A percentile compares a stretch with the other conserved stretches of the same genome.
Conservation (phyloP, 169 alveolate species). For the Babesia sp. region DNA sequence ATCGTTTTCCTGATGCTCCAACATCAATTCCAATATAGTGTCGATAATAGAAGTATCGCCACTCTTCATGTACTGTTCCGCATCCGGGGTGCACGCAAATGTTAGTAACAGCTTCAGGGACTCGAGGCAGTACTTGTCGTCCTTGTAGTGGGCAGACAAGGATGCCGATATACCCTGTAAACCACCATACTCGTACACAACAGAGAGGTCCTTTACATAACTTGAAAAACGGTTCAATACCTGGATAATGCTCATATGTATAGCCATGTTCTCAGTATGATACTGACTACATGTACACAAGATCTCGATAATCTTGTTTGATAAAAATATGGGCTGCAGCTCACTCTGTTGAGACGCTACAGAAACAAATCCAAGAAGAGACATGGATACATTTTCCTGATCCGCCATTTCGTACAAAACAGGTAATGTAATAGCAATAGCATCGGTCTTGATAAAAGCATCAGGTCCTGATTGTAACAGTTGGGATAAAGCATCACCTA, state of each 20-base stretch:
- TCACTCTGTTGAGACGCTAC: slow-evolving; percentile 86
- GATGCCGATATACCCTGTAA: slow-evolving; percentile 84
- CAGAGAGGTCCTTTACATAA: slow-evolving; percentile 75
- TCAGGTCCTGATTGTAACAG: slow-evolving; percentile 76
- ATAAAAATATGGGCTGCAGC: slow-evolving; percentile 81
- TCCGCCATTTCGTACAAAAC: slow-evolving; percentile 82
- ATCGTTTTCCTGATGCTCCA: slow-evolving; percentile 83
- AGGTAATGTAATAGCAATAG: slow-evolving; percentile 82
- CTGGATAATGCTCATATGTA: slow-evolving; percentile 80
- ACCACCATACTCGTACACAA: slow-evolving; percentile 89
- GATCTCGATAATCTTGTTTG: slow-evolving; percentile 86
- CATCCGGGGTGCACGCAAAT: slow-evolving; percentile 80
- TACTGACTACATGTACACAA: slow-evolving; percentile 88
- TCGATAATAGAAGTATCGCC: slow-evolving; percentile 78
- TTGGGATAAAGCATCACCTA: slow-evolving; percentile 78
- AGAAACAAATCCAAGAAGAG: slow-evolving; percentile 70
- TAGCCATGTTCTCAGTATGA: slow-evolving; percentile 79
- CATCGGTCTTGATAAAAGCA: slow-evolving; percentile 71
- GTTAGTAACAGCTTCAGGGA: slow-evolving; percentile 81
- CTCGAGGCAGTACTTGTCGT: slow-evolving; percentile 76
- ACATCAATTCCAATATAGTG: slow-evolving; percentile 84
- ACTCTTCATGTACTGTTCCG: slow-evolving; percentile 79
- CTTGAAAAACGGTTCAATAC: slow-evolving; percentile 83
- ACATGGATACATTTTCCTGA: slow-evolving; percentile 78
- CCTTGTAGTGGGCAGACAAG: slow-evolving; percentile 73